Percentiles rank a stretch among this genome's conserved stretches.
phyloP scores from a whole-genome alignment of 2,329 filamentous ascomycete genomes.

The Fusarium chaquense region DNA sequence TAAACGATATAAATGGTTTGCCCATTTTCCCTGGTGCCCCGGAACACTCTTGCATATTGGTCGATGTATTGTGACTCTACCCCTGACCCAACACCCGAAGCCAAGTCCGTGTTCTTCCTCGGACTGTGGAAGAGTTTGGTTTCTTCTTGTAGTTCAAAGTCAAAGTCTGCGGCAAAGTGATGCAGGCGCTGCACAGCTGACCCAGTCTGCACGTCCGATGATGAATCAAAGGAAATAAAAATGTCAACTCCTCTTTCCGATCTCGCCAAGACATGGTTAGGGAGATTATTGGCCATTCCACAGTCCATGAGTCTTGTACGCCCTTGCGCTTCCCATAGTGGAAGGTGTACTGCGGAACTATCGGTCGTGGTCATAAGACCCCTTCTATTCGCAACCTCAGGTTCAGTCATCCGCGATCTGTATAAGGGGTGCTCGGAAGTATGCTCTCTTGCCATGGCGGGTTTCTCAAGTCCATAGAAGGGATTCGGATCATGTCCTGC shows the following conservation, averaged over 20 bases:
- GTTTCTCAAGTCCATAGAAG: slow-evolving; percentile 36
- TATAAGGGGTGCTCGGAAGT: neutral
- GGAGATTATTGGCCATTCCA: slow-evolving; percentile 43
- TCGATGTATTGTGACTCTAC: slow-evolving; percentile 6
- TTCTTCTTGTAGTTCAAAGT: slow-evolving; percentile 21
- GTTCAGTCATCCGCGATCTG: fast-evolving
- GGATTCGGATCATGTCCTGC: slow-evolving; percentile 45
- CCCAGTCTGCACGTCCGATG: slow-evolving; percentile 35
- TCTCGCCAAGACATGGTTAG: slow-evolving; percentile 36
- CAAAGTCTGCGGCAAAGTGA: slow-evolving; percentile 40
- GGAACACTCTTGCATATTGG: slow-evolving; percentile 37
- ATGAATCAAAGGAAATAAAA: slow-evolving; percentile 39
- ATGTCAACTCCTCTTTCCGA: slow-evolving; percentile 33
- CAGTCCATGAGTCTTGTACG: slow-evolving; percentile 40
- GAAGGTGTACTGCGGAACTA: fast-evolving
- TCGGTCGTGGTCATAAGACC: fast-evolving
- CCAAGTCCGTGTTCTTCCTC: fast-evolving
- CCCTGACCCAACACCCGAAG: fast-evolving
- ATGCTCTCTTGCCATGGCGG: neutral
- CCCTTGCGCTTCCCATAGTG: slow-evolving; percentile 40
- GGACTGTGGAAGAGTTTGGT: neutral
- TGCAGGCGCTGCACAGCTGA: slow-evolving; percentile 36
- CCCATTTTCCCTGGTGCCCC: slow-evolving; percentile 15
- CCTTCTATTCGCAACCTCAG: fast-evolving
- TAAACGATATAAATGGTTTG: slow-evolving; percentile 32